Conservation (phyloP, 2,329 filamentous ascomycete genomes). For the Ilyonectria destructans region DNA sequence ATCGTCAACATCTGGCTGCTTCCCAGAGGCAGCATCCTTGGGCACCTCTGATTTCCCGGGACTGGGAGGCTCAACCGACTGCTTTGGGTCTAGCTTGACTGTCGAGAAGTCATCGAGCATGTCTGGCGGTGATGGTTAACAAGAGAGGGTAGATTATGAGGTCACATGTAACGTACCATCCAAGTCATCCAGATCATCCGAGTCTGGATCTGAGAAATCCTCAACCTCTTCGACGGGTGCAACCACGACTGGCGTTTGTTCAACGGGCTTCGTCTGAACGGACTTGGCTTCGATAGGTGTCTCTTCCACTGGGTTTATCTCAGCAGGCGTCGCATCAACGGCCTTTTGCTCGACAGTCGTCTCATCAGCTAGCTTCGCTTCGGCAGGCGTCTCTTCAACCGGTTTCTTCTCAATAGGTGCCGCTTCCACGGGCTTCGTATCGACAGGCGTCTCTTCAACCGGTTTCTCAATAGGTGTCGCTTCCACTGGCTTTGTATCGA, state of each 20-base stretch:
- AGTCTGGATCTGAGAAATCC: conserved; percentile 88
- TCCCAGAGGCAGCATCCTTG: conserved; percentile 52
- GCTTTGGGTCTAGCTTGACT: conserved; percentile 64
- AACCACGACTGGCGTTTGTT: conserved; percentile 7
- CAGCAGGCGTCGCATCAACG: conserved; percentile 13
- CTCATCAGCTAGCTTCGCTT: neutral
- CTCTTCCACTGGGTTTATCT: conserved; percentile 10
- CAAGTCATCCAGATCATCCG: conserved; percentile 92
- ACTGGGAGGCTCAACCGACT: conserved; percentile 47
- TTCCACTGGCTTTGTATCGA: conserved; percentile 13
- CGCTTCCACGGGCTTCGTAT: conserved; percentile 12
- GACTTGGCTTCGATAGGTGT: neutral
- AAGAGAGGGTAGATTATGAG: neutral
- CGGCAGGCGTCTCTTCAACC: neutral
- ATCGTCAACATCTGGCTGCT: conserved; percentile 53
- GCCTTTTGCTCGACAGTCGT: conserved; percentile 4
- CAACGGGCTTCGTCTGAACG: neutral
- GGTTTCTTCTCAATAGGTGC: conserved; percentile 11
- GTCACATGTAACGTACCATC: conserved; percentile 72
- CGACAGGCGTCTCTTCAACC: neutral
- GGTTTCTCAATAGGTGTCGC: neutral
- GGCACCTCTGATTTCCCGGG: conserved; percentile 52
- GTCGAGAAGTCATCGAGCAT: conserved; percentile 93
- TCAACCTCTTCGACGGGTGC: conserved; percentile 53
- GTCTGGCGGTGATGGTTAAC: conserved; percentile 68